Base-by-base conservation (phyloP, 495 filamentous ascomycete genomes). In the Penicillium nucicola region DNA sequence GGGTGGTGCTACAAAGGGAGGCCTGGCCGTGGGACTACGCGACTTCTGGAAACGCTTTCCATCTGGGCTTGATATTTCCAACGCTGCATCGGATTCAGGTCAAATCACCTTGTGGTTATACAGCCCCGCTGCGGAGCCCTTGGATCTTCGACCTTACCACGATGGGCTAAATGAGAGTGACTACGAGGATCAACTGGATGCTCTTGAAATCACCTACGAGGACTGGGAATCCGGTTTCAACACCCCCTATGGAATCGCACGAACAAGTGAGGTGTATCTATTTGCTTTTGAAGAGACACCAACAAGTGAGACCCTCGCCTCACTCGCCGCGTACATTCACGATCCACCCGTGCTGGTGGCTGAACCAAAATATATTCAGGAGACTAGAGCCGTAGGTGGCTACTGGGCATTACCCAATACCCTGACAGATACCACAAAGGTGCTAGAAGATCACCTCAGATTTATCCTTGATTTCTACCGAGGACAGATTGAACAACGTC, bases 31-130 rank as follows among this genome's bases (percentile, higher is more conserved):
- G 5, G 75, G 74, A 1, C 60, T 77, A 59, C 65, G 66, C 22
- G 67, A 78, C 45, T 79, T 80, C 48, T 80, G 77, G 77, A 71
- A 80, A 57, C 52, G 69, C 39, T 77, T 76, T 48, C 77, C 77
- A 3, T 73, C 71, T 0, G 61, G 71, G 14, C 53, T 80, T 8
- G 75, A 80, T 43, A 60, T 78, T 11, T 57, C 57, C 4, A 63
- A 72, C 42, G 63, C 70, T 9, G 63, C 59, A 11, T 57, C 66
- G 0, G 67, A 76, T 20, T 33, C 56, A 6, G 75, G 70, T 0
- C 48, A 59, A 8, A 64, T 78, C 5, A 78, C 75, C 0, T 32
- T 76, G 13, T 80, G 77, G 77, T 59, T 80, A 2, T 80, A 79
- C 41, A 73, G 68, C 19, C 77, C 77, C 4, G 50, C 65, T 13